Base-by-base conservation (phyloP, 1,284 basidiomycete species). In the Crepidotus sp. region DNA sequence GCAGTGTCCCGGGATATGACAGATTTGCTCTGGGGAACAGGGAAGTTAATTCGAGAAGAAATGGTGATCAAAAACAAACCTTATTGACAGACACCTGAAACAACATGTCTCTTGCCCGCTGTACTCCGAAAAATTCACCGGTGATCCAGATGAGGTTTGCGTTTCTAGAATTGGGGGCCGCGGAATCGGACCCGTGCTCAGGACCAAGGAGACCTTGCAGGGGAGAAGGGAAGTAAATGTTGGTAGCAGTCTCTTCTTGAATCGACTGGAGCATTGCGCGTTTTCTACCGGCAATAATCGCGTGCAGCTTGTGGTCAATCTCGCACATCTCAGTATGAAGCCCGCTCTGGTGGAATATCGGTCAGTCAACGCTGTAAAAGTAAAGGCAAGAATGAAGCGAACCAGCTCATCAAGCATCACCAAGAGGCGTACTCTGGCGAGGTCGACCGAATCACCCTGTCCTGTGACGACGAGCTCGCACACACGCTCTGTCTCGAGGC, bases 211-310 rank as follows among this genome's bases (percentile, higher is more conserved):
- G 77, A 36, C 89, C 91, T 54, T 93, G 86, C 42, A 98, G 70
- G 33, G 92, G 83, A 4, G 91, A 90, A 22, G 95, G 92, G 53
- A 91, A 76, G 64, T 98, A 98, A 49, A 98, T 90, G 60, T 95
- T 98, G 46, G 95, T 97, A 0, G 83, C 93, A 0, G 95, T 98
- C 64, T 98, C 93, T 64, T 98, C 93, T 62, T 97, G 91, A 46
- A 98, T 96, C 6, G 83, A 76, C 64, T 98, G 95, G 32, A 98
- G 71, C 18, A 86, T 75, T 46, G 73, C 73, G 36, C 95, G 86
- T 66, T 97, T 96, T 51, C 90, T 82, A 15, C 90, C 91, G 9
- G 90, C 87, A 51, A 97, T 77, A 60, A 97, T 92, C 40, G 86
- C 79, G 63, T 97, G 94, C 1, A 97, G 67, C 62, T 97, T 96